These are phyloP conservation scores for Coemansia sp. DNA, from an alignment of 192 early-diverging fungal genomes.

Conservation along the genomic window DNA sequence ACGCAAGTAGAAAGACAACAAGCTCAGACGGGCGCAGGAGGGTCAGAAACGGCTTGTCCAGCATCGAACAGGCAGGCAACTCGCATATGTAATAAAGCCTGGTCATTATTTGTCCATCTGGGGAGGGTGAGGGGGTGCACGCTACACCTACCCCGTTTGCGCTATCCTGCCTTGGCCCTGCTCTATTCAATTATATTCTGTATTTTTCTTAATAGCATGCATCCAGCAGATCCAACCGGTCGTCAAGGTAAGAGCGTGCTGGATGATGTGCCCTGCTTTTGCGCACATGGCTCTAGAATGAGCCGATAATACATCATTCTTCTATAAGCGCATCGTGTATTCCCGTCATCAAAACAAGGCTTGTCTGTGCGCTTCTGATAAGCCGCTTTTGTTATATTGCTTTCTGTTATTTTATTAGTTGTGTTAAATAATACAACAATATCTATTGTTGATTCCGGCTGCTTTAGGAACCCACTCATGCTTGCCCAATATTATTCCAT, in stretches of 20 bases:
- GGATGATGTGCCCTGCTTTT: too few species aligned
- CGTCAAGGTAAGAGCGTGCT: too few species aligned
- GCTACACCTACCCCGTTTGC: too few species aligned
- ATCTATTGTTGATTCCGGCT: slow-evolving; percentile 7
- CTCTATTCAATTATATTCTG: too few species aligned
- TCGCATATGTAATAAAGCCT: slow-evolving; percentile 14
- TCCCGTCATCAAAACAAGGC: too few species aligned
- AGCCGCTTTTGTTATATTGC: background rate
- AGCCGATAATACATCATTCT: background rate
- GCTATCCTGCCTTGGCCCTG: too few species aligned
- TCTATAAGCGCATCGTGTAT: too few species aligned
- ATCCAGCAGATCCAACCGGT: too few species aligned
- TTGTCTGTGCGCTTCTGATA: background rate
- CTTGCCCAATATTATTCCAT: background rate
- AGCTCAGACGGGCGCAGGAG: slow-evolving; percentile 20
- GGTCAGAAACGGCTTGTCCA: slow-evolving; percentile 10
- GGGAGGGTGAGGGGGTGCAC: slow-evolving; percentile 2
- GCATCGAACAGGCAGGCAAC: slow-evolving; percentile 18
- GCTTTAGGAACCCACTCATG: background rate
- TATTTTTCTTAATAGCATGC: too few species aligned
- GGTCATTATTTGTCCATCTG: slow-evolving; percentile 6
- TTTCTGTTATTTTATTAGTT: background rate
- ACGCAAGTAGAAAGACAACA: slow-evolving; percentile 1
- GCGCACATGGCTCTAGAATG: background rate
- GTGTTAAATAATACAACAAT: slow-evolving; percentile 8